Conservation (phyloP, 2,329 filamentous ascomycete species). For the Fusarium redolens region DNA sequence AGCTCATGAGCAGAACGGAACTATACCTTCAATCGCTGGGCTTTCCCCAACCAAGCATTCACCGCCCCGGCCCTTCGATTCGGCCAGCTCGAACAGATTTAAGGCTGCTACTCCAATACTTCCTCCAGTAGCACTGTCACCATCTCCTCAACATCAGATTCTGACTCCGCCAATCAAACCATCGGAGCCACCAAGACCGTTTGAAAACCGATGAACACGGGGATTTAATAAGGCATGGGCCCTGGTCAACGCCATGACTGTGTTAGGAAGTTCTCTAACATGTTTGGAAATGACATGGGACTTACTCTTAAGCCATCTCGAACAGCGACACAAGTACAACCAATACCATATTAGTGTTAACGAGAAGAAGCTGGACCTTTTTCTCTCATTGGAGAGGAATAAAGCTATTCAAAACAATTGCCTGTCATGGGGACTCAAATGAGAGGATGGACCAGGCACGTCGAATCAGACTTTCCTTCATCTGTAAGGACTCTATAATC, state of each 20-base stretch:
- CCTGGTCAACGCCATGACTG: constrained; percentile 21
- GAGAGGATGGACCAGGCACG: constrained; percentile 7
- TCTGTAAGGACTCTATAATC: constrained; percentile 18
- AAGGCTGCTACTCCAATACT: constrained; percentile 59
- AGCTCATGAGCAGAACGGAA: constrained; percentile 48
- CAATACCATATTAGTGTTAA: constrained; percentile 11
- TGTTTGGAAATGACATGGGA: constrained; percentile 2
- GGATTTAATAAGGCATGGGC: constrained; percentile 10
- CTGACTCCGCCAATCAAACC: constrained; percentile 70
- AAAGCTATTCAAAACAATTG: constrained; percentile 1
- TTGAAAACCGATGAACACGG: constrained; percentile 32
- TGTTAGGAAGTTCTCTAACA: background rate
- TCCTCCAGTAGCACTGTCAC: constrained; percentile 68
- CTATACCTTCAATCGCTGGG: constrained; percentile 57
- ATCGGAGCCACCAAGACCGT: constrained; percentile 37
- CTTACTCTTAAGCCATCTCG: background rate
- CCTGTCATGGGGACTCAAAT: constrained; percentile 12
- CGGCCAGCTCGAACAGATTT: constrained; percentile 43
- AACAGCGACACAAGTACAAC: background rate
- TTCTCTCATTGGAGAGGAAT: constrained; percentile 1
- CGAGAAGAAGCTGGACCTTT: background rate
- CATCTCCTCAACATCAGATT: constrained; percentile 67
- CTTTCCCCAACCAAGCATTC: constrained; percentile 66
- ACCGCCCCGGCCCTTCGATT: constrained; percentile 53
- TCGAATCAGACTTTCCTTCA: constrained; percentile 18